Percentiles rank a stretch among this genome's conserved stretches.
These are phyloP conservation scores for Candida tammaniensis DNA, from an alignment of 805 yeast genomes.

Conservation along the genomic window DNA sequence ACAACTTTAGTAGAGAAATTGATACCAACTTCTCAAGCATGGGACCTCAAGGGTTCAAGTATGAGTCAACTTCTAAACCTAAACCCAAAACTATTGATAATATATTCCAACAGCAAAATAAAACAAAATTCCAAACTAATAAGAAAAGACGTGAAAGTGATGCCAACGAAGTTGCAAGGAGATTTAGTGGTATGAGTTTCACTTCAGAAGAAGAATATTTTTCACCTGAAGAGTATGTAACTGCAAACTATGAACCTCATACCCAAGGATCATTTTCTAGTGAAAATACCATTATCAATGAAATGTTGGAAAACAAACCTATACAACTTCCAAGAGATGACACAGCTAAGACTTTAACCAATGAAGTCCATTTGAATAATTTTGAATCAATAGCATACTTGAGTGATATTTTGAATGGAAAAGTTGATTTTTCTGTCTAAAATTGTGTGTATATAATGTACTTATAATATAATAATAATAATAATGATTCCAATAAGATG, in stretches of 20 bases:
- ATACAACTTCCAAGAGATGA: constrained; percentile 7
- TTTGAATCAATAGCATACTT: constrained; percentile 32
- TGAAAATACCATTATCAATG: constrained; percentile 15
- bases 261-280: constrained; percentile 15
- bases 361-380: constrained; percentile 13
- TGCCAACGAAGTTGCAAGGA: constrained; percentile 7
- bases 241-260: constrained; percentile 3
- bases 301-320: constrained; percentile 6
- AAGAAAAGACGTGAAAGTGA: constrained; percentile 4
- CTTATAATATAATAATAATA: background rate
- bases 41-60: constrained; percentile 9
- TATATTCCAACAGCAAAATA: background rate
- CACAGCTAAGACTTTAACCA: constrained; percentile 12
- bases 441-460: constrained; percentile 1
- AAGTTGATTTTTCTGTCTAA: constrained; percentile 8
- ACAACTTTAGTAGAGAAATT: constrained; percentile 28
- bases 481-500: background rate
- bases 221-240: constrained; percentile 29
- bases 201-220: constrained; percentile 34
- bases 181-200: constrained; percentile 8
- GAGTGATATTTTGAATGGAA: constrained; percentile 30
- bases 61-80: background rate
- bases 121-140: background rate
- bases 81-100: background rate
- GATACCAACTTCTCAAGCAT: constrained; percentile 12